These are phyloP conservation scores for Verticillium longisporum DNA, from an alignment of 2,329 filamentous ascomycete genomes.

Conservation along the genomic window DNA sequence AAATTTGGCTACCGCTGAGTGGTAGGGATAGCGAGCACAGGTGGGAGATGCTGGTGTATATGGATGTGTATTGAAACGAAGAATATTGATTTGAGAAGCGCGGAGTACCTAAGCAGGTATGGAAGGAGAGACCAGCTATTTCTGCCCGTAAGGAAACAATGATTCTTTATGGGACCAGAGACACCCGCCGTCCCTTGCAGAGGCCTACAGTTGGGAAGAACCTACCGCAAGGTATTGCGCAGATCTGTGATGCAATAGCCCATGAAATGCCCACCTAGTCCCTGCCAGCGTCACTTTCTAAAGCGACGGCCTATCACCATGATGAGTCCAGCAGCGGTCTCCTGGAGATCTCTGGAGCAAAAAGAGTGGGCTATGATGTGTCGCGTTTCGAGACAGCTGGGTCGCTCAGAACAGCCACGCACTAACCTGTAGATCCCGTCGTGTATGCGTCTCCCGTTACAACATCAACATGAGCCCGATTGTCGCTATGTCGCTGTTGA, in stretches of 20 bases:
- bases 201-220: neutral
- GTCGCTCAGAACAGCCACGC: neutral
- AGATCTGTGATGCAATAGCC: neutral
- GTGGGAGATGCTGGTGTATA: too few relatives aligned
- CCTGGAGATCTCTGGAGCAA: neutral
- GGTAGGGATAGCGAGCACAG: neutral
- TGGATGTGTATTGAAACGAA: too few relatives aligned
- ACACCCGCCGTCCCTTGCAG: neutral
- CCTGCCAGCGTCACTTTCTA: neutral
- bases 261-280: neutral
- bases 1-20: neutral
- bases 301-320: neutral
- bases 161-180: neutral
- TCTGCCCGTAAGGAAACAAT: neutral
- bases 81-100: too few relatives aligned
- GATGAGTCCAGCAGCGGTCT: neutral
- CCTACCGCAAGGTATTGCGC: neutral
- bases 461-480: neutral
- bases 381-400: neutral
- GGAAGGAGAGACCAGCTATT: neutral
- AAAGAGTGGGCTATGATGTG: neutral
- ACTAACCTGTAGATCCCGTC: neutral
- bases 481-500: neutral
- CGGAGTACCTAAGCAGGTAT: neutral
- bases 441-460: neutral